Evolutionary conservation across 805 yeast genomes (phyloP).

Genomic region (fission yeast (Schizosaccharomyces pombe)): ASM294v3 CU329670.1:3596001-3596500

Average conservation of each 20-base stretch:
- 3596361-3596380: no score
- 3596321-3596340: not conserved
- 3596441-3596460: not conserved
- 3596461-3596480: not conserved
- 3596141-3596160: constrained; percentile 34
- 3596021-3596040: constrained; percentile 67
- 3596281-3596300: not conserved
- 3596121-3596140: constrained; percentile 19
- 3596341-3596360: not conserved
- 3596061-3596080: constrained; percentile 34
- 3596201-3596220: constrained; percentile 25
- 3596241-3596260: not conserved
- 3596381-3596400: no score
- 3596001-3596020: constrained; percentile 49
- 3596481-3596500: not conserved
- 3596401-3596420: no score
- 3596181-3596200: constrained; percentile 54
- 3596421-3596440: no score
- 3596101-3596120: not conserved
- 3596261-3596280: not conserved
- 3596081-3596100: constrained; percentile 5
- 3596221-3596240: not conserved
- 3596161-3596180: constrained; percentile 81
- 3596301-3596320: not conserved
- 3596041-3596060: constrained; percentile 70